A percentile compares a stretch with the other conserved stretches of the same genome.
Evolutionary conservation across 2,329 filamentous ascomycete genomes (phyloP).

Genomic region (Gnomoniopsis smithogilvyi): DNA sequence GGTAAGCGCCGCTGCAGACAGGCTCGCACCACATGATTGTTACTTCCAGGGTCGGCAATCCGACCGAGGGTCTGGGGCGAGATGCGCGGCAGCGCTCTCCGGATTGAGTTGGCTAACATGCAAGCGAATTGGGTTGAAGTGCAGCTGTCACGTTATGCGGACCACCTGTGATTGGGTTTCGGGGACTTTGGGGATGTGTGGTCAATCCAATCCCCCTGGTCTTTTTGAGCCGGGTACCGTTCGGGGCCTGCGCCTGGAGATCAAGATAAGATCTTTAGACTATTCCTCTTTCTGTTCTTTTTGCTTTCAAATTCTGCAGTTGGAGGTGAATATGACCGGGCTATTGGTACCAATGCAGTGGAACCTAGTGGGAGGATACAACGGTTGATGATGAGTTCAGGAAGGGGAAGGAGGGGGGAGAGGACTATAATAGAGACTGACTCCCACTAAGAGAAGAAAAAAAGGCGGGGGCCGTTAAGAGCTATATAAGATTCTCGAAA

Average conservation of each 20-base stretch:
- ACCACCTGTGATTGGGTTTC: slow-evolving; percentile 13
- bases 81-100: slow-evolving; percentile 14
- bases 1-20: slow-evolving; percentile 11
- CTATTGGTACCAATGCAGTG: no score
- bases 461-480: background rate
- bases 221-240: background rate
- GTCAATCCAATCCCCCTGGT: background rate
- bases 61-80: slow-evolving; percentile 5
- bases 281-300: no score
- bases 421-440: no score
- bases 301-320: no score
- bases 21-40: background rate
- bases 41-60: slow-evolving; percentile 1
- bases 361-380: no score
- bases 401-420: no score
- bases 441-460: no score
- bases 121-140: slow-evolving; percentile 6
- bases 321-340: no score
- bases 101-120: slow-evolving; percentile 15
- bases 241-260: no score
- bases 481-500: slow-evolving; percentile 1
- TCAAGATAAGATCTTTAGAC: no score
- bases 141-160: slow-evolving; percentile 9
- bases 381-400: no score
- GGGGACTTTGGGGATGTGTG: slow-evolving; percentile 5